Base-by-base conservation (phyloP, 805 yeast genomes). In the Candida piceae region DNA sequence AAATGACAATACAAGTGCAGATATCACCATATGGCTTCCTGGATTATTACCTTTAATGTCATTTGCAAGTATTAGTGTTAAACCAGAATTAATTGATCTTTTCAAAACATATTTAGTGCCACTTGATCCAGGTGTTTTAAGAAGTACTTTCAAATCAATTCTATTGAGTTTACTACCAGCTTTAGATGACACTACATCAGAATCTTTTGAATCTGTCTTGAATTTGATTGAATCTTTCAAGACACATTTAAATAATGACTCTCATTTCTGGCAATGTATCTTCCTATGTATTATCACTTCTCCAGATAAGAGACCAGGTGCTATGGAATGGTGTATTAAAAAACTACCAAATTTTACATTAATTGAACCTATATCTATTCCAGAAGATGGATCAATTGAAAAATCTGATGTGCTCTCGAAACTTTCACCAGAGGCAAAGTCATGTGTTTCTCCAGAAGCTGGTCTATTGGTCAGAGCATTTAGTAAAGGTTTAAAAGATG, bases 111-210 rank as follows among this genome's bases (percentile, higher is more conserved):
- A 74, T 47, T 53, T 88, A 6, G 63, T 84, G 7, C 66, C 63
- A 25, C 49, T 84, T 3, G 73, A 81, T 3, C 52, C 77, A 2
- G 39, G 46, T 0, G 58, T 68, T 0, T 58, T 89, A 38, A 68
- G 77, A 37, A 61, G 72, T 17, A 58, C 86, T 13, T 63, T 84
- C 23, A 78, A 76, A 39, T 88, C 97, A 0, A 51, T 90, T 7
- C 59, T 90, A 5, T 67, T 88, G 34, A 75, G 90, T 42, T 66
- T 89, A 23, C 60, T 90, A 3, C 88, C 96, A 0, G 96, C 96
- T 0, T 72, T 93, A 35, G 98, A 93, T 50, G 97, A 93, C 50
- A 96, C 89, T 46, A 76, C 89, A 28, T 78, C 89, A 16, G 98
- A 93, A 50, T 80, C 80, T 22, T 90, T 83, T 53, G 69, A 66